Evolutionary conservation across 2,329 filamentous ascomycete species (phyloP).

Genomic region (Cladosporium oxysporum): DNA sequence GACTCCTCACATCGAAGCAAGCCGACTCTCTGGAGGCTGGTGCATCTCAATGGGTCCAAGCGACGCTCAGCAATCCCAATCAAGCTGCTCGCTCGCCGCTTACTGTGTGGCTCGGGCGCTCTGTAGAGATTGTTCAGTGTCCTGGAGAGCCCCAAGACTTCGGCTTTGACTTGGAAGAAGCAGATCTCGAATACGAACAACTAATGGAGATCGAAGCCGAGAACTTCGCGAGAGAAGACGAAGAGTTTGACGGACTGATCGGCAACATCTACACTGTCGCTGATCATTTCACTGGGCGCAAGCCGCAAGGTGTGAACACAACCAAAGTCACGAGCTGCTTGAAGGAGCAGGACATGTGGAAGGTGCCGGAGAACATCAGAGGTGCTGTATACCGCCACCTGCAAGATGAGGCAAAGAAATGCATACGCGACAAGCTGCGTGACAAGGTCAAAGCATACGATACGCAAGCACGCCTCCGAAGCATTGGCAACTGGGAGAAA

Average conservation of each 20-base stretch:
- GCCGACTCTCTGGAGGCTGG: slow-evolving; percentile 59
- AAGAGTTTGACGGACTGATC: slow-evolving; percentile 42
- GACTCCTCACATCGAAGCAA: slow-evolving; percentile 62
- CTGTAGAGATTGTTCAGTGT: slow-evolving; percentile 48
- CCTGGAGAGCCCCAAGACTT: slow-evolving; percentile 52
- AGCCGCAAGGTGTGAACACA: slow-evolving; percentile 31
- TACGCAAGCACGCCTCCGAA: slow-evolving; percentile 53
- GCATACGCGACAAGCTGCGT: slow-evolving; percentile 52
- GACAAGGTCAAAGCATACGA: slow-evolving; percentile 54
- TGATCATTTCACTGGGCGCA: slow-evolving; percentile 44
- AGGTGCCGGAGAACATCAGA: slow-evolving; percentile 57
- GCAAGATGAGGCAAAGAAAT: slow-evolving; percentile 55
- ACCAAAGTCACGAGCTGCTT: slow-evolving; percentile 42
- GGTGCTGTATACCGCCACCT: slow-evolving; percentile 68
- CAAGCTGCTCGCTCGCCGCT: slow-evolving; percentile 41
- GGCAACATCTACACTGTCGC: slow-evolving; percentile 38
- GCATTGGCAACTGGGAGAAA: slow-evolving; percentile 59
- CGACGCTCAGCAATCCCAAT: slow-evolving; percentile 25
- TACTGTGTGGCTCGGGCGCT: slow-evolving; percentile 59
- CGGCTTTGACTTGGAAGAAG: slow-evolving; percentile 59
- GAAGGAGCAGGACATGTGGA: slow-evolving; percentile 58
- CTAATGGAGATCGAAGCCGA: slow-evolving; percentile 62
- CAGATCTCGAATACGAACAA: slow-evolving; percentile 62
- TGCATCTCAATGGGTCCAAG: slow-evolving; percentile 42
- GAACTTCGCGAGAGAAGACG: slow-evolving; percentile 48